Evolutionary conservation across 2,329 filamentous ascomycete genomes (phyloP).

Genomic region (Colletotrichum somersetense): DNA sequence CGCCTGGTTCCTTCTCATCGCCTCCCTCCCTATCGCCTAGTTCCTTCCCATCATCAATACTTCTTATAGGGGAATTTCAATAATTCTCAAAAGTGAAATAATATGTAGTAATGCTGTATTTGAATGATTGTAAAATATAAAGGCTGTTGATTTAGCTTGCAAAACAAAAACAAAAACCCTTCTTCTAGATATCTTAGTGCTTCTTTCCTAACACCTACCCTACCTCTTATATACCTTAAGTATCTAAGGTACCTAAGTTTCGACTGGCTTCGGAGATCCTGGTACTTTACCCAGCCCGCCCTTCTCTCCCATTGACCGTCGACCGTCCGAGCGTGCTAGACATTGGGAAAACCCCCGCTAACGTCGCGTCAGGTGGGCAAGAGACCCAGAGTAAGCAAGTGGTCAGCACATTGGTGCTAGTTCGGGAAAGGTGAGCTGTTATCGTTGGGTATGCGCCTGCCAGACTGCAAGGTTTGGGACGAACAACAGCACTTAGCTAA

Average conservation of each 20-base stretch:
- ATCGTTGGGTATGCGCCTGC: neutral
- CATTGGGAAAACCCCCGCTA: neutral
- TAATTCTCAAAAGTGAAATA: too few relatives aligned
- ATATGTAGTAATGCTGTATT: too few relatives aligned
- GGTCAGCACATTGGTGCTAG: neutral
- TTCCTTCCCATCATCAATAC: too few relatives aligned
- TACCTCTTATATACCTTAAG: too few relatives aligned
- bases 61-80: too few relatives aligned
- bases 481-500: neutral
- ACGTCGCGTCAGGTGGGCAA: neutral
- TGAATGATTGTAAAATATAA: too few relatives aligned
- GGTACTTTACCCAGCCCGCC: neutral
- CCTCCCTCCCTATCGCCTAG: too few relatives aligned
- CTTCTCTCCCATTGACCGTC: neutral
- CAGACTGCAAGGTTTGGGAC: neutral
- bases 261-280: constrained; percentile 13
- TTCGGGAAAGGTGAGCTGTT: neutral
- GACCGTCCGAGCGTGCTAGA: constrained; percentile 1
- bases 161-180: too few relatives aligned
- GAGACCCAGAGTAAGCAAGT: neutral
- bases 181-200: too few relatives aligned
- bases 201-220: too few relatives aligned
- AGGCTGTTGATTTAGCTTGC: too few relatives aligned
- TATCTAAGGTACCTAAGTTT: neutral
- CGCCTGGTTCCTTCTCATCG: too few relatives aligned